Conservation (phyloP, 441 rosid species). For the Syzygium syzygioides region DNA sequence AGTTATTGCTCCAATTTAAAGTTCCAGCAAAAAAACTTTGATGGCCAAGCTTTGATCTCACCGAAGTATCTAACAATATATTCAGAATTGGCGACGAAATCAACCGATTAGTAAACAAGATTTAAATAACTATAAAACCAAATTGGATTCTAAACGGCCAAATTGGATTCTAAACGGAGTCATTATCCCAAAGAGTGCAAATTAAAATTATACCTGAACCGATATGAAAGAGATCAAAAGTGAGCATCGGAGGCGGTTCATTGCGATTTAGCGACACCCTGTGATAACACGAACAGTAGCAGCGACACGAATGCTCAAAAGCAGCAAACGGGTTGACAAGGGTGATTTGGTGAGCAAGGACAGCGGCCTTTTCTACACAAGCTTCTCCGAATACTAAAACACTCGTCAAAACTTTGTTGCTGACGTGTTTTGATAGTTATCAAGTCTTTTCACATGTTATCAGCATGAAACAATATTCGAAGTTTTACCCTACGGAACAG, state of each 20-base stretch:
- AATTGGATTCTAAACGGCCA: not conserved
- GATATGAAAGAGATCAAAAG: not conserved
- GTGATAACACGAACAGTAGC: accelerated
- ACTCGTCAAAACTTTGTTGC: not conserved
- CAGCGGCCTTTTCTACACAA: accelerated
- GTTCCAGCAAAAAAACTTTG: not conserved
- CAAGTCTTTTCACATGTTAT: not conserved
- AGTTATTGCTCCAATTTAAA: not conserved
- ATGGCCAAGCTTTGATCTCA: not conserved
- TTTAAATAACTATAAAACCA: not conserved
- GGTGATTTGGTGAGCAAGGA: not conserved
- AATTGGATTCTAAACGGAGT: not conserved
- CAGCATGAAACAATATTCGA: not conserved
- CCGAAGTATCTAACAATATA: not conserved
- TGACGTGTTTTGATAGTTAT: not conserved
- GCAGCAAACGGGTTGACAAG: accelerated
- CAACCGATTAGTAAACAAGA: not conserved
- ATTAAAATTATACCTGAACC: not conserved
- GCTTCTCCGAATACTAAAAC: not conserved
- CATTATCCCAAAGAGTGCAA: not conserved
- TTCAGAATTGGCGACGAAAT: not conserved
- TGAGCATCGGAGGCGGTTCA: not conserved
- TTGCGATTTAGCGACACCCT: not conserved
- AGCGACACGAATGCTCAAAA: accelerated
- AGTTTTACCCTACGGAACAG: not conserved